Percentiles rank a stretch among this genome's conserved stretches.
phyloP scores from a whole-genome alignment of 129 eudicot genomes.

The Silybum marianum region DNA sequence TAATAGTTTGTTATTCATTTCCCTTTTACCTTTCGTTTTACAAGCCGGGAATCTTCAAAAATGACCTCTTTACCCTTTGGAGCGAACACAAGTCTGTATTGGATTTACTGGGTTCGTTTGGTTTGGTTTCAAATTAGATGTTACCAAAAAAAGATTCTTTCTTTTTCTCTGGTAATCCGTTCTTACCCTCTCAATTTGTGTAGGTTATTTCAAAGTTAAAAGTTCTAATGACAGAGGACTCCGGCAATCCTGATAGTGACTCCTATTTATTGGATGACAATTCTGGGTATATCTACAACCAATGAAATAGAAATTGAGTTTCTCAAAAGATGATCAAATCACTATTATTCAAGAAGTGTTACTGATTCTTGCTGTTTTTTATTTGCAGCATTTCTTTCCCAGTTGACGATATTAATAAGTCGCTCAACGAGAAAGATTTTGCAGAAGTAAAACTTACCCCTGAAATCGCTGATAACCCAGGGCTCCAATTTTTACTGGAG shows the following conservation, averaged over 20 bases:
- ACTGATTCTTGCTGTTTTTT: conserved; percentile 1
- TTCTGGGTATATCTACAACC: conserved; percentile 50
- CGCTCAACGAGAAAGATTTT: conserved; percentile 51
- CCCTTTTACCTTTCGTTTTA: neutral
- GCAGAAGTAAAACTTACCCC: conserved; percentile 53
- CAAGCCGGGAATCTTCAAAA: neutral
- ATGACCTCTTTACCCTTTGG: neutral
- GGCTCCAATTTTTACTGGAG: conserved; percentile 62
- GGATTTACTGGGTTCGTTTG: too few species aligned
- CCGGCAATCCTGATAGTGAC: conserved; percentile 45
- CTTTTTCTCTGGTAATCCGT: neutral
- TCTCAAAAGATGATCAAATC: neutral
- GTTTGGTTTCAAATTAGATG: neutral
- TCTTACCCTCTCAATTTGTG: neutral
- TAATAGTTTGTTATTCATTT: neutral
- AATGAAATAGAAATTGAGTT: neutral
- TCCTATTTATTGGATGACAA: conserved; percentile 68
- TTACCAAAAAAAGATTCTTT: neutral
- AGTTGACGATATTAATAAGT: conserved; percentile 48
- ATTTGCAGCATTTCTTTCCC: conserved; percentile 71
- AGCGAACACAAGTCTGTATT: too few species aligned
- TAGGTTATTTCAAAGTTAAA: conserved; percentile 67
- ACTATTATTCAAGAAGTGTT: neutral
- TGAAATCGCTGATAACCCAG: conserved; percentile 63
- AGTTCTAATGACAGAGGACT: conserved; percentile 52